Evolutionary conservation across 2,329 filamentous ascomycete species (phyloP).

Genomic region (Zymoseptoria ardabiliae): DNA sequence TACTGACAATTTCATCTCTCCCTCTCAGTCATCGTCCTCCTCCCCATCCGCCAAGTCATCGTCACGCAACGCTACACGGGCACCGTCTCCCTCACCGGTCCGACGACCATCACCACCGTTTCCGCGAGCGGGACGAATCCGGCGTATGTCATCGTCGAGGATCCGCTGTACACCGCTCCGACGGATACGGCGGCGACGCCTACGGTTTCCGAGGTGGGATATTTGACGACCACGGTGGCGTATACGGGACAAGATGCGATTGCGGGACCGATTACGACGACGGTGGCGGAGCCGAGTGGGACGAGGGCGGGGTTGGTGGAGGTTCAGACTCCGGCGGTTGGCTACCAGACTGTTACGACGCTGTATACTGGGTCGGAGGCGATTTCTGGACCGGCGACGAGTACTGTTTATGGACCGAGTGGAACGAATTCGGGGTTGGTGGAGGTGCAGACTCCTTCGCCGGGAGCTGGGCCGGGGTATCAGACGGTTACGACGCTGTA

Average conservation of each 20-base stretch:
- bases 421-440: constrained; percentile 3
- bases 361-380: neutral
- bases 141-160: neutral
- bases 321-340: neutral
- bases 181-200: neutral
- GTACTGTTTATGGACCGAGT: constrained; percentile 2
- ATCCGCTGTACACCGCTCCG: neutral
- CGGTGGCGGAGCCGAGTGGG: constrained; percentile 2
- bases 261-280: constrained; percentile 2
- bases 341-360: neutral
- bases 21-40: neutral
- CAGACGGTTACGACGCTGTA: constrained; percentile 3
- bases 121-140: neutral
- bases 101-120: constrained; percentile 2
- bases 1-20: no score
- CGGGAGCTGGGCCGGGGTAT: no score
- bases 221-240: constrained; percentile 1
- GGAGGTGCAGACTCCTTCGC: no score
- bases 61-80: neutral
- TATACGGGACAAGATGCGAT: constrained; percentile 4
- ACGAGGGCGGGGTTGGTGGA: constrained; percentile 3
- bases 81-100: neutral
- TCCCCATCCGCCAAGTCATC: neutral
- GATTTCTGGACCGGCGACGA: neutral
- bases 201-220: no score